Evolutionary conservation across 768 basidiomycete genomes (phyloP).

Genomic region (Boletus subparvulus): DNA sequence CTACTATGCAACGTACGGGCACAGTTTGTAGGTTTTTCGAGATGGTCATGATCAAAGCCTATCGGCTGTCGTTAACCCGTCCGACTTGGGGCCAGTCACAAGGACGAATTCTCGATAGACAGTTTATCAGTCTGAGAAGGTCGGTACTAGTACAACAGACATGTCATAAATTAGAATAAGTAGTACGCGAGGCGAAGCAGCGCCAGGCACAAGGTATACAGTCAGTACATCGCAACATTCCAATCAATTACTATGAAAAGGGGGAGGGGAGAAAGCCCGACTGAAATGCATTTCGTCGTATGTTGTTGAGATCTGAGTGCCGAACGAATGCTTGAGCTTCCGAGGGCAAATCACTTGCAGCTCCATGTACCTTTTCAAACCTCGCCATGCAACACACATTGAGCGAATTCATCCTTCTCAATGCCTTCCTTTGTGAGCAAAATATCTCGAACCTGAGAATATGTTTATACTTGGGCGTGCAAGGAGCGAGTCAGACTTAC

Average conservation of each 20-base stretch:
- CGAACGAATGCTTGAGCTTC: background rate
- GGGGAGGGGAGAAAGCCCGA: too few relatives aligned
- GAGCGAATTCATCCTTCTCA: conserved; percentile 50
- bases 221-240: background rate
- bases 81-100: too few relatives aligned
- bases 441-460: conserved; percentile 70
- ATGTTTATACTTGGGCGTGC: background rate
- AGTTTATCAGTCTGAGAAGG: background rate
- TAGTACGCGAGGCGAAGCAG: background rate
- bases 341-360: background rate
- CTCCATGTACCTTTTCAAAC: conserved; percentile 22
- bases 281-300: background rate
- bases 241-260: background rate
- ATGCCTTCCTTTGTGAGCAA: conserved; percentile 62
- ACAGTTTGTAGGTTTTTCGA: too few relatives aligned
- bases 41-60: too few relatives aligned
- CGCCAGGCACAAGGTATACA: background rate
- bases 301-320: background rate
- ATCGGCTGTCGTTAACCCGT: too few relatives aligned
- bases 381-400: conserved; percentile 59
- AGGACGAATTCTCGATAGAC: too few relatives aligned
- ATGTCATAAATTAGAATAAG: background rate
- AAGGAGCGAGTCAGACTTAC: conserved; percentile 39
- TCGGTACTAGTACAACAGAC: background rate
- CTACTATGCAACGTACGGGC: too few relatives aligned